phyloP scores from a whole-genome alignment of 129 eudicot genomes.

The Helichrysum umbraculigerum region DNA sequence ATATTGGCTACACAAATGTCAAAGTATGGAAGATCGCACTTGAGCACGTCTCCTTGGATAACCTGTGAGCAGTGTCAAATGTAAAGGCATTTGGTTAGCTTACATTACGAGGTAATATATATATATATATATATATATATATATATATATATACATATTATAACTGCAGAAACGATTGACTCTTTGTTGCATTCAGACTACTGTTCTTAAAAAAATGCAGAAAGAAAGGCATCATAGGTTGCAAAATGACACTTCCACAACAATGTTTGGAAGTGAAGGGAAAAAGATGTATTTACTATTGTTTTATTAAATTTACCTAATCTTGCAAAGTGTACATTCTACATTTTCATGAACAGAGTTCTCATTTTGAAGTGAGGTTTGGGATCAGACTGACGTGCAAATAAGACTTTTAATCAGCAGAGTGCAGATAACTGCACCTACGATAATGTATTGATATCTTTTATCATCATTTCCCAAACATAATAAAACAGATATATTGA shows the following conservation, averaged over 20 bases:
- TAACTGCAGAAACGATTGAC: neutral
- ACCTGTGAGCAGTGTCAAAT: constrained; percentile 42
- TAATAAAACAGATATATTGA: neutral
- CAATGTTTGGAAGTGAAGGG: neutral
- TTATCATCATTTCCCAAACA: constrained; percentile 13
- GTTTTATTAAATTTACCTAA: neutral
- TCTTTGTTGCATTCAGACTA: neutral
- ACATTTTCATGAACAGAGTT: neutral
- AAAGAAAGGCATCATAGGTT: neutral
- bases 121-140: no score
- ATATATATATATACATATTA: no score
- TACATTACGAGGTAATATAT: neutral
- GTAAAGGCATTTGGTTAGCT: neutral
- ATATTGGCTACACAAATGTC: constrained; percentile 96
- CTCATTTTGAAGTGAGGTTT: neutral
- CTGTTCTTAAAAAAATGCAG: neutral
- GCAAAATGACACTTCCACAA: neutral
- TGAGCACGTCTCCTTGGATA: constrained; percentile 89
- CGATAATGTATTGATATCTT: neutral
- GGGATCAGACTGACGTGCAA: neutral
- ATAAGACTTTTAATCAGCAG: neutral
- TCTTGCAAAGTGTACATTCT: neutral
- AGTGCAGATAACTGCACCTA: neutral
- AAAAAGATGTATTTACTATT: neutral
- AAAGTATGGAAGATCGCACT: constrained; percentile 88